Base-by-base conservation (phyloP, 164 flowering plant genomes). In the Protea cynaroides region DNA sequence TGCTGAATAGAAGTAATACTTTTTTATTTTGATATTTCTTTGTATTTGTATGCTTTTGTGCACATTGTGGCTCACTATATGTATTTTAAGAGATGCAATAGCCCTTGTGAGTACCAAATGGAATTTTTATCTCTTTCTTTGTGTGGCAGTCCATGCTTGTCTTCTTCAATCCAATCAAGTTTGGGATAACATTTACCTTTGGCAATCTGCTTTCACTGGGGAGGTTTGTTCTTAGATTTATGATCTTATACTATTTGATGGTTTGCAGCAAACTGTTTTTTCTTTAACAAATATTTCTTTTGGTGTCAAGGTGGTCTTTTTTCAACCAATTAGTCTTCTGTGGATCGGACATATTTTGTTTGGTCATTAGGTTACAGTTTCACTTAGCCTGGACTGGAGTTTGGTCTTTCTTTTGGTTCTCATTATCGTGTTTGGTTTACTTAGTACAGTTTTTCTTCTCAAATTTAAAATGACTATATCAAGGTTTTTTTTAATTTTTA, bases 171-270 rank as follows among this genome's bases (percentile, higher is more conserved):
- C 96, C 98, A 63, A 74, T 90, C 81, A 92, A 89, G 77, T 92
- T 92, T 76, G 96, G 87, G 51, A 71, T 88, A 65, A 76, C 90
- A 36, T 89, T 92, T 82, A 88, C 95, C 49, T 81, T 92, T 50
- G 98, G 98, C 66, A 92, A 92, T 82, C 73, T 92, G 73, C 92
- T 92, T 68, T 69, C 98, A 50, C 88, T 92, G 65, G 98, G 98
- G 61, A 92, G 97, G 97, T 92, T 66, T 61, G 90, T 71, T 22
- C 29, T 52, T 62, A 23, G 56, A 52, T 58, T 67, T 61, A 9
- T 23, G 34, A 43, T 53, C 15, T 17, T 50, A 40, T 12, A 59
- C 46, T 40, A 40, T 12, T 1, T 40, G 46, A 40, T 25, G 21
- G 21, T 67, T n/a, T 46, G 0, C 13, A 25, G 17, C 2, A 22